Conservation (phyloP, 768 basidiomycete species). For the Panus rudis region DNA sequence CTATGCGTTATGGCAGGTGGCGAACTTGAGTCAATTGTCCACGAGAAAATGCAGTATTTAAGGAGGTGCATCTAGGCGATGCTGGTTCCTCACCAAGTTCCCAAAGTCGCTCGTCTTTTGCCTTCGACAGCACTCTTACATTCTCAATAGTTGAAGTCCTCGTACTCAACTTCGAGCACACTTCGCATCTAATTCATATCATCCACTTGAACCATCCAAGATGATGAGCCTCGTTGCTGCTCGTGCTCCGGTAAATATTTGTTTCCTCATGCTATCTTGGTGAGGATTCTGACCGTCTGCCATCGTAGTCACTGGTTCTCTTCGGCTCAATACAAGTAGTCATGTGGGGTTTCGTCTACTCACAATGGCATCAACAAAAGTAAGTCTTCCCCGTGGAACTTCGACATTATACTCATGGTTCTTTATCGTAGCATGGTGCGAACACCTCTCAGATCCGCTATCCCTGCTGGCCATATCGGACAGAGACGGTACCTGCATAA, state of each 20-base stretch:
- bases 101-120: too few species aligned
- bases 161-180: not conserved
- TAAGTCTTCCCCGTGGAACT: too few species aligned
- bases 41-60: too few species aligned
- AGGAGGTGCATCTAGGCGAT: too few species aligned
- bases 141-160: not conserved
- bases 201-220: slow-evolving; percentile 1
- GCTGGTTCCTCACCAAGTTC: too few species aligned
- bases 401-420: not conserved
- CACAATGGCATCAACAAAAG: slow-evolving; percentile 4
- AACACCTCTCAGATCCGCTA: slow-evolving; percentile 4
- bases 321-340: slow-evolving; percentile 2
- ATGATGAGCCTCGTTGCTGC: slow-evolving; percentile 8
- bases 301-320: slow-evolving; percentile 2
- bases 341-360: slow-evolving; percentile 5
- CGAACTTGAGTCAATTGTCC: too few species aligned
- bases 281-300: not conserved
- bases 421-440: slow-evolving; percentile 2
- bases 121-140: not conserved
- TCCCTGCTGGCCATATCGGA: slow-evolving; percentile 8
- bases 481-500: not conserved
- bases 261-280: not conserved
- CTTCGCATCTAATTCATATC: too few species aligned
- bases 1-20: too few species aligned
- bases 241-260: slow-evolving; percentile 7